Base-by-base conservation (phyloP, 306 rosid species). In the Bauhinia variegata region DNA sequence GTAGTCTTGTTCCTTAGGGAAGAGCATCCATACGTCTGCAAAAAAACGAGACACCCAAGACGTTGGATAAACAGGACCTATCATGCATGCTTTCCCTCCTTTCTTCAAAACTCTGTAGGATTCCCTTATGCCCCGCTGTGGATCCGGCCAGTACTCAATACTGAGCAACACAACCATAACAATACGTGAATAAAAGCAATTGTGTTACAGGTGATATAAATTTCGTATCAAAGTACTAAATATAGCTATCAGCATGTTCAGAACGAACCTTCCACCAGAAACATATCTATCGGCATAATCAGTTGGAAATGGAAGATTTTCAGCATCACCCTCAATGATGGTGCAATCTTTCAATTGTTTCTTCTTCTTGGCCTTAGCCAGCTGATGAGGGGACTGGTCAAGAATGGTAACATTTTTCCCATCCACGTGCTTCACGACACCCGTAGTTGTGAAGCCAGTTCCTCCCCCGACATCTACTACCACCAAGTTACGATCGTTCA, bases 241-340 rank as follows among this genome's bases (percentile, higher is more conserved):
- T n/a, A n/a, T n/a, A n/a, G n/a, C n/a, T n/a, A n/a, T n/a, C n/a
- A n/a, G n/a, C n/a, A n/a, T n/a, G n/a, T n/a, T n/a, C n/a, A n/a
- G n/a, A n/a, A n/a, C n/a, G n/a, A n/a, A n/a, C 92, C 92, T 87
- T 75, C 92, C 92, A 0, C 89, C 89, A 48, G 92, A 87, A 2
- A 87, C 67, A 60, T 87, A 87, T 79, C 89, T 61, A 78, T 87
- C 92, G 0, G 89, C 89, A 58, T 81, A 87, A 77, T 84, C 92
- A 53, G 89, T 84, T 19, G 13, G 76, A 68, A 87, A 87, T 3
- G 92, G 92, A 60, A 87, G 83, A 75, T 87, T 82, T 73, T 87
- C 92, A 2, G 92, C 92, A 37, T 87, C 92, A 1, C 92, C 92
- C 46, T 87, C 89, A 53, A 87, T 67, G 11, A 84, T 71, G 77